These are phyloP conservation scores for Candida caryicola DNA, from an alignment of 805 yeast genomes.

Conservation along the genomic window DNA sequence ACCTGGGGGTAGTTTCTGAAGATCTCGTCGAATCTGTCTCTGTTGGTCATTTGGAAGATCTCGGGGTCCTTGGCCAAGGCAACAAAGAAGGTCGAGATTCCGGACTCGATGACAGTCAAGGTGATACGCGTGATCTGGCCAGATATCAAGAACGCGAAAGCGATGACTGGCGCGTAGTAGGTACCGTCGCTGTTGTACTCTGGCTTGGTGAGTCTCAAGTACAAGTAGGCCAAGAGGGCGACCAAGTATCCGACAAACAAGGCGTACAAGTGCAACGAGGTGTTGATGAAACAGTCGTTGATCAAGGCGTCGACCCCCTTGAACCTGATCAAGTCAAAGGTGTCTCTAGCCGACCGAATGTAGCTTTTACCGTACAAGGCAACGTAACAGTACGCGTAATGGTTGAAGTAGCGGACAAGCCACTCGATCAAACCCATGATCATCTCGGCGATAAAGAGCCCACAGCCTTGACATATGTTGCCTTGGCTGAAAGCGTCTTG, in stretches of 20 bases:
- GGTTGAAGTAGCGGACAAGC: slow-evolving; percentile 82
- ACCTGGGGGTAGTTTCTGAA: slow-evolving; percentile 69
- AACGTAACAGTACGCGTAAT: slow-evolving; percentile 82
- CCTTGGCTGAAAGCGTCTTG: slow-evolving; percentile 52
- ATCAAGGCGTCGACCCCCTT: slow-evolving; percentile 84
- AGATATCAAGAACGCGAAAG: slow-evolving; percentile 69
- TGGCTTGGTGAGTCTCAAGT: slow-evolving; percentile 65
- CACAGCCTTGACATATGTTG: slow-evolving; percentile 51
- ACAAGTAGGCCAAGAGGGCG: slow-evolving; percentile 62
- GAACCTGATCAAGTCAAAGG: slow-evolving; percentile 71
- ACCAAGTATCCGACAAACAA: slow-evolving; percentile 63
- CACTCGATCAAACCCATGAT: slow-evolving; percentile 68
- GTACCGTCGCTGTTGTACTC: slow-evolving; percentile 57
- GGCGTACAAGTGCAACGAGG: slow-evolving; percentile 75
- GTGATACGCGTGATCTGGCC: slow-evolving; percentile 73
- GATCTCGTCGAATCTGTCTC: slow-evolving; percentile 60
- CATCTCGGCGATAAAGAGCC: slow-evolving; percentile 54
- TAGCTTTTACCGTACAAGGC: slow-evolving; percentile 85
- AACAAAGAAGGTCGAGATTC: slow-evolving; percentile 79
- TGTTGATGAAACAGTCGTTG: slow-evolving; percentile 77
- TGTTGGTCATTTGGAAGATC: slow-evolving; percentile 69
- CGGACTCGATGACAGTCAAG: slow-evolving; percentile 73
- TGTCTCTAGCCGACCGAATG: slow-evolving; percentile 71
- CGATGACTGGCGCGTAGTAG: slow-evolving; percentile 70
- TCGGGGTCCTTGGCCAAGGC: slow-evolving; percentile 86